Conservation (phyloP, 2,329 filamentous ascomycete species). For the Microcyclospora tardicrescens region DNA sequence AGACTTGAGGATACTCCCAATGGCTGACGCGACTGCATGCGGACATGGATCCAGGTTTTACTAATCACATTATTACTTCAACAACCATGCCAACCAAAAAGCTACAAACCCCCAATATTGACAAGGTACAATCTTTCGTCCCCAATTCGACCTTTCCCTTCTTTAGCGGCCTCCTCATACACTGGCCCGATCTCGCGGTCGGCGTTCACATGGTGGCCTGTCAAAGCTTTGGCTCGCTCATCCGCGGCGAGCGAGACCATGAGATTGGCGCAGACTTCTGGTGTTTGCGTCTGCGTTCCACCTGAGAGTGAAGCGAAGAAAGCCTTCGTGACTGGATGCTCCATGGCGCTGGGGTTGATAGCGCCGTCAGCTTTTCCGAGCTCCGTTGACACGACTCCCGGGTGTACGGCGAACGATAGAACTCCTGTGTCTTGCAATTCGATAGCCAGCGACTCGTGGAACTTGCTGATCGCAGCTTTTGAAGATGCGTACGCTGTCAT, state of each 20-base stretch:
- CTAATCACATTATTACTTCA: no score
- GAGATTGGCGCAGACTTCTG: slow-evolving; percentile 8
- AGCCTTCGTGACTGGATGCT: slow-evolving; percentile 6
- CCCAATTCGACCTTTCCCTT: slow-evolving; percentile 7
- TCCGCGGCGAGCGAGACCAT: slow-evolving; percentile 11
- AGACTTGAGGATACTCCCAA: no score
- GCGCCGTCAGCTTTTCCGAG: slow-evolving; percentile 7
- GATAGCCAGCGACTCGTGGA: slow-evolving; percentile 10
- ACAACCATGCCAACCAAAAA: neutral
- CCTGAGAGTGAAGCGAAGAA: slow-evolving; percentile 2
- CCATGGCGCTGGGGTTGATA: slow-evolving; percentile 6
- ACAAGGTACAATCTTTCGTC: slow-evolving; percentile 10
- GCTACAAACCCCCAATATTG: slow-evolving; percentile 1
- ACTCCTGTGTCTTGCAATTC: slow-evolving; percentile 12
- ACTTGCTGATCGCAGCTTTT: slow-evolving; percentile 16
- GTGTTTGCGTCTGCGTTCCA: slow-evolving; percentile 4
- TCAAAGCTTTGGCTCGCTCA: slow-evolving; percentile 6
- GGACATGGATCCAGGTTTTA: no score
- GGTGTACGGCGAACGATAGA: slow-evolving; percentile 10
- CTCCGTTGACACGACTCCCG: slow-evolving; percentile 10
- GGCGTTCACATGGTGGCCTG: slow-evolving; percentile 11
- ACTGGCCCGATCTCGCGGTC: slow-evolving; percentile 7
- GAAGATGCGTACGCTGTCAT: slow-evolving; percentile 15
- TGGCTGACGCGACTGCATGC: no score
- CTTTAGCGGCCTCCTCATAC: slow-evolving; percentile 10